These are phyloP conservation scores for Pezizomycotina sp. DNA, from an alignment of 2,329 filamentous ascomycete genomes.

Conservation along the genomic window DNA sequence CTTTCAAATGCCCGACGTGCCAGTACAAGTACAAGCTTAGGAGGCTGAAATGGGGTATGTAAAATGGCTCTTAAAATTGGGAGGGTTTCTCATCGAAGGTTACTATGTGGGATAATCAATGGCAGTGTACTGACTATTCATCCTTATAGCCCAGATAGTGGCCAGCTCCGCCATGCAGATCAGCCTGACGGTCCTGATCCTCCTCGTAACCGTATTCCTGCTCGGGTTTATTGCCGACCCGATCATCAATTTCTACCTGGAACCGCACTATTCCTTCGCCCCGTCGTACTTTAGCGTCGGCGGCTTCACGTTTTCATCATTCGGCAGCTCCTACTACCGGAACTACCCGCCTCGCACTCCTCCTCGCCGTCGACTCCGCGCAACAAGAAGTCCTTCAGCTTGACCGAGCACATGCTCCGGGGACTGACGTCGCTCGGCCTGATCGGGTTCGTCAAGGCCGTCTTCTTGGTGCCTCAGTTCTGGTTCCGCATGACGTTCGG, in stretches of 20 bases:
- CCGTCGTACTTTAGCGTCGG: constrained; percentile 15
- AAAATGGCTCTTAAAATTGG: no score
- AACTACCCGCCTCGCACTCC: constrained; percentile 20
- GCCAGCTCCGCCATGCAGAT: constrained; percentile 52
- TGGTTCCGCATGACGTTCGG: constrained; percentile 60
- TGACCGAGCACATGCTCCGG: constrained; percentile 73
- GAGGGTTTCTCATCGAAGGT: constrained; percentile 44
- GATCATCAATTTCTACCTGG: constrained; percentile 73
- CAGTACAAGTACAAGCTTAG: constrained; percentile 65
- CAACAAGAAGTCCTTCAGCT: constrained; percentile 42
- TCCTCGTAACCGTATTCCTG: constrained; percentile 56
- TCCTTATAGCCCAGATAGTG: constrained; percentile 29
- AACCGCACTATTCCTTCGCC: constrained; percentile 37
- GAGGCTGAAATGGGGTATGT: constrained; percentile 53
- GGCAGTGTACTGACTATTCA: not conserved
- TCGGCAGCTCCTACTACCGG: constrained; percentile 2
- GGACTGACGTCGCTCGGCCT: constrained; percentile 80
- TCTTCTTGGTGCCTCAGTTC: constrained; percentile 54
- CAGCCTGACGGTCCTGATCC: constrained; percentile 52
- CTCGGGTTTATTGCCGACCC: constrained; percentile 88
- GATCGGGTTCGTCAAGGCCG: constrained; percentile 65
- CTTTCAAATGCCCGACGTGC: constrained; percentile 79
- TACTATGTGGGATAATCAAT: constrained; percentile 21
- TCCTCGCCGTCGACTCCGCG: constrained; percentile 14
- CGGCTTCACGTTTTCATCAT: constrained; percentile 4